Base-by-base conservation (phyloP, 768 basidiomycete species). In the Heimioporus sp. region DNA sequence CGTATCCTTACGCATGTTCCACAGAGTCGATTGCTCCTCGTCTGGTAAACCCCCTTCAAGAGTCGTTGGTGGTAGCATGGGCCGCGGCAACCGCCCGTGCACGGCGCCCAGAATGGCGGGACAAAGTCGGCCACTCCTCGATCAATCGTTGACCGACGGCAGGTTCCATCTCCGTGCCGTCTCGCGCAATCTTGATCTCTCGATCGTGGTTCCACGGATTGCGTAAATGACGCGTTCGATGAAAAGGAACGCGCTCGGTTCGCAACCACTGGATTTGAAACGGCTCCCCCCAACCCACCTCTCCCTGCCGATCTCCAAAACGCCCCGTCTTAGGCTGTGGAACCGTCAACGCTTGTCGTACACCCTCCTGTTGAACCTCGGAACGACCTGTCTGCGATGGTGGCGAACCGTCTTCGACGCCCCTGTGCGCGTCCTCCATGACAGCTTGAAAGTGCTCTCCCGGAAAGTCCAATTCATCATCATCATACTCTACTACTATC, bases 161-260 rank as follows among this genome's bases (percentile, higher is more conserved):
- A 3, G 94, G 92, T 65, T 98, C 95, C 17, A 98, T 66, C 65
- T 98, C 95, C 2, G 94, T 97, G 16, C 95, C 95, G 65, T 95
- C 92, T 43, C 90, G 76, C 12, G 90, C 92, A 9, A 90, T 82
- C 73, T 90, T 88, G 41, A 90, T 78, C 62, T 90, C 85, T 45
- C 82, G 74, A 52, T 88, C 90, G 57, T 91, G 82, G 60, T 98
- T 98, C 93, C 94, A 98, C 3, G 87, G 86, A 65, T 98, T 98
- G 38, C 90, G 83, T 46, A 97, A 68, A 64, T 92, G 87, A 24
- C 85, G 79, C 32, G 87, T 87, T 41, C 81, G 81, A 55, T 76
- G 70, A 69, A 98, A 98, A 0, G 91, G 83, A 3, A 98, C 66
- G 3, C 78, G 76, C 12, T 80, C 72, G 0, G 83, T 88, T 57